Evolutionary conservation across 1,284 basidiomycete species (phyloP).

Genomic region (Cryptococcus floricola): DNA sequence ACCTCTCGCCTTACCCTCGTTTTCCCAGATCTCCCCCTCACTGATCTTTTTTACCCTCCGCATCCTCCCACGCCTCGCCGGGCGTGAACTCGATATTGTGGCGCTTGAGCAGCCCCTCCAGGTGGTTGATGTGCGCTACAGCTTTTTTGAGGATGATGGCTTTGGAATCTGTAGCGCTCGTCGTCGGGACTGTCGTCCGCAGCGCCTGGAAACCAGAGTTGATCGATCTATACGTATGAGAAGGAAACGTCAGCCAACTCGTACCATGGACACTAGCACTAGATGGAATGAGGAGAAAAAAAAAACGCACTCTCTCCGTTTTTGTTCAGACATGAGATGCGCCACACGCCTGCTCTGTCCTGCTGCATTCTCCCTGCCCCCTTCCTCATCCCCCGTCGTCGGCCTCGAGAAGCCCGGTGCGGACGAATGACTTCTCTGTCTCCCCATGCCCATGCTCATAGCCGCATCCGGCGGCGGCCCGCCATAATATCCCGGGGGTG

Average conservation of each 20-base stretch:
- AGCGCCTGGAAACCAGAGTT: slow-evolving; percentile 42
- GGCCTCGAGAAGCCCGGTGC: slow-evolving; percentile 8
- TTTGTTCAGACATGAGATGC: slow-evolving; percentile 46
- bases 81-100: slow-evolving; percentile 17
- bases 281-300: neutral
- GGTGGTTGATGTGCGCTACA: slow-evolving; percentile 34
- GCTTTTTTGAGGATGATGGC: slow-evolving; percentile 46
- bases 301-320: slow-evolving; percentile 43
- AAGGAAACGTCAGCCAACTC: neutral
- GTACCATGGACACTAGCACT: too few relatives aligned
- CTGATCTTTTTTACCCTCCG: neutral
- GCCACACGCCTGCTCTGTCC: slow-evolving; percentile 41
- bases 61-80: neutral
- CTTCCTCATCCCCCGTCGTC: neutral
- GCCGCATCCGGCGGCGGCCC: neutral
- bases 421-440: slow-evolving; percentile 14
- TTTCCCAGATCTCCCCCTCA: neutral
- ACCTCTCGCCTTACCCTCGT: neutral
- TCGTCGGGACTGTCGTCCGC: slow-evolving; percentile 29
- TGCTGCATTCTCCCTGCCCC: slow-evolving; percentile 5
- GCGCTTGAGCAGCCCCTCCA: slow-evolving; percentile 33
- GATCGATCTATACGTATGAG: slow-evolving; percentile 31
- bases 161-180: slow-evolving; percentile 42
- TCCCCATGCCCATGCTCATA: neutral
- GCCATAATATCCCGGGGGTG: neutral